Evolutionary conservation across 177 flowering plant genomes (phyloP).

Genomic region (Vitis hybrid): DNA sequence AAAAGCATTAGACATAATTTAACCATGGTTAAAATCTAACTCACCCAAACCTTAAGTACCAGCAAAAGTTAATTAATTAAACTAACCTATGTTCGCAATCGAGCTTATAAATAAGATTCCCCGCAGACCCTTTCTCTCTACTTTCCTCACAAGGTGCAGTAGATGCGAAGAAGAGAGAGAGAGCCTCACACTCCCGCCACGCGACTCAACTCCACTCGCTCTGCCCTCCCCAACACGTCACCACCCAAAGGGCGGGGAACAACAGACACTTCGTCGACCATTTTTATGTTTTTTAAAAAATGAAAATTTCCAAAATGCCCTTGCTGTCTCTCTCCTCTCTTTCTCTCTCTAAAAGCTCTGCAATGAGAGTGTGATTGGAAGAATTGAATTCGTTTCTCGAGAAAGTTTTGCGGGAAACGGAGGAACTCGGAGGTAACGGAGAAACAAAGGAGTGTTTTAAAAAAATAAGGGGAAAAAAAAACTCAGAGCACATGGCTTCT

Average conservation of each 20-base stretch:
- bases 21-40: not conserved
- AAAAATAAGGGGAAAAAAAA: too few relatives aligned
- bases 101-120: conserved; percentile 1
- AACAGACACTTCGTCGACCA: conserved; percentile 1
- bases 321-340: conserved; percentile 3
- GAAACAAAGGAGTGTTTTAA: too few relatives aligned
- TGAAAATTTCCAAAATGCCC: not conserved
- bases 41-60: not conserved
- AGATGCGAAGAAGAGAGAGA: not conserved
- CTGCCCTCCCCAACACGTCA: conserved; percentile 17
- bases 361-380: not conserved
- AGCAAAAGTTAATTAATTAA: not conserved
- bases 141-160: not conserved
- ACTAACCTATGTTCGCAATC: conserved; percentile 1
- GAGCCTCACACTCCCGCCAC: not conserved
- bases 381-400: too few relatives aligned
- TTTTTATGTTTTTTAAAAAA: not conserved
- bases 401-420: too few relatives aligned
- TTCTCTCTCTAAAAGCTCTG: not conserved
- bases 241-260: conserved; percentile 27
- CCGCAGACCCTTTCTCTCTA: not conserved
- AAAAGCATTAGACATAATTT: not conserved
- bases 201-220: too few relatives aligned
- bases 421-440: too few relatives aligned
- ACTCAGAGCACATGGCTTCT: too few relatives aligned